Base-by-base conservation (phyloP, 257 asterid species). In the Asclepias syriaca region DNA sequence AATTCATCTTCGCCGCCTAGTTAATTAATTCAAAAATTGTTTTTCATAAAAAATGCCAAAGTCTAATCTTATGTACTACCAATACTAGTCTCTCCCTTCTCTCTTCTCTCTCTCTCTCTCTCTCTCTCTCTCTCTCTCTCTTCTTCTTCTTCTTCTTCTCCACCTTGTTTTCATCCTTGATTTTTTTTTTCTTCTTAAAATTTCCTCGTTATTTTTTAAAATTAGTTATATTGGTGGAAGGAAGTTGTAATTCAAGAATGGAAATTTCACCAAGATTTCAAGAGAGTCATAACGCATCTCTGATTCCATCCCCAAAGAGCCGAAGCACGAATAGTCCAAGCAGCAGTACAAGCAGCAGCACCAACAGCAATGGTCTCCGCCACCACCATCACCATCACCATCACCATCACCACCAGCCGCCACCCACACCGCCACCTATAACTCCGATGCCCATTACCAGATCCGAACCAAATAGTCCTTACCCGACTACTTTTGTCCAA, bases 401-500 rank as follows among this genome's bases (percentile, higher is more conserved):
- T 82, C 86, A 61, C 85, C 81, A 72, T 16, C 71, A 69, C 73
- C 78, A 53, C 82, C 83, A 58, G 6, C 71, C 89, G 29, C 88
- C 87, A 66, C 84, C 78, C 15, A 5, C 79, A 3, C 75, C 85
- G 0, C 81, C 78, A 4, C 84, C 79, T 24, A 22, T 74, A 15
- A 29, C 77, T 2, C 83, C 78, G 39, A 21, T 86, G 2, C 97
- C 97, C 74, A 82, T 86, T 57, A 77, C 95, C 70, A 90, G 96
- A 90, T 92, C 98, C 87, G 98, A 90, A 78, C 92, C 94, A 0
- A 90, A 86, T 69, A 89, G 73, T 82, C 96, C 96, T 0, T 87
- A 88, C 82, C 96, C 98, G 58, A 93, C 98, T n/a, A 93, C 98
- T 79, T 93, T 91, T 84, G 96, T 93, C 81, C 96, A 93, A 75